phyloP scores from a whole-genome alignment of 2,329 filamentous ascomycete species.

The Phialophora expanda region DNA sequence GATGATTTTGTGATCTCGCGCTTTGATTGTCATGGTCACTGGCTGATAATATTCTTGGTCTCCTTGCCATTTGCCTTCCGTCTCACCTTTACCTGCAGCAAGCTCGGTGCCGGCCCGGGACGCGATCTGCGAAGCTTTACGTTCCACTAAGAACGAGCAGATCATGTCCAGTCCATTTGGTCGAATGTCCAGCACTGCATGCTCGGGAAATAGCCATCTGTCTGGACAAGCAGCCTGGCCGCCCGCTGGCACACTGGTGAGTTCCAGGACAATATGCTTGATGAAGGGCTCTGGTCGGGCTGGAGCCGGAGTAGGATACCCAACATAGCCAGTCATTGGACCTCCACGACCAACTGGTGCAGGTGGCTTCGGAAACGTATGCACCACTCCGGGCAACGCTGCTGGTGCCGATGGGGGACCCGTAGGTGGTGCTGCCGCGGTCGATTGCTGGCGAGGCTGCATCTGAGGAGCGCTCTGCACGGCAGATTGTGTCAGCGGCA shows the following conservation, averaged over 20 bases:
- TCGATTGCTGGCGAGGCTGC: slow-evolving; percentile 24
- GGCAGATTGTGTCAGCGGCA: slow-evolving; percentile 1
- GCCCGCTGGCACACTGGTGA: slow-evolving; percentile 46
- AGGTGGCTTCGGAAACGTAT: slow-evolving; percentile 35
- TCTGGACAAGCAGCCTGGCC: slow-evolving; percentile 52
- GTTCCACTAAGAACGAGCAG: slow-evolving; percentile 55
- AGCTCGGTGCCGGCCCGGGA: slow-evolving; percentile 13
- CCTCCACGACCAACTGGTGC: slow-evolving; percentile 28
- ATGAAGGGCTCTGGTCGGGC: slow-evolving; percentile 48
- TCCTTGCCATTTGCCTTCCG: slow-evolving; percentile 47
- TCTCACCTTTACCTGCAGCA: slow-evolving; percentile 17
- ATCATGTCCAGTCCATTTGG: slow-evolving; percentile 49
- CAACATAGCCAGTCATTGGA: slow-evolving; percentile 24
- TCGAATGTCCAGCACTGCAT: slow-evolving; percentile 52
- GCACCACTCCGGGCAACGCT: slow-evolving; percentile 30
- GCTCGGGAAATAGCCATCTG: slow-evolving; percentile 56
- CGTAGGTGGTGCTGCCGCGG: slow-evolving; percentile 41
- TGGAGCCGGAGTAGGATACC: slow-evolving; percentile 42
- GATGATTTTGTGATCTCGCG: slow-evolving; percentile 58
- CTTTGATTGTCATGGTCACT: slow-evolving; percentile 62
- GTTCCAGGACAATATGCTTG: slow-evolving; percentile 56
- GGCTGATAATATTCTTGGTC: slow-evolving; percentile 57
- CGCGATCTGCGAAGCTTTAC: slow-evolving; percentile 43
- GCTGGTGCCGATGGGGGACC: slow-evolving; percentile 30
- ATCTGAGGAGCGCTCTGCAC: slow-evolving; percentile 3